Percentiles rank a stretch among this genome's conserved stretches.
These are phyloP conservation scores for Symmetrospora coprosmae DNA, from an alignment of 768 basidiomycete genomes.

Conservation along the genomic window DNA sequence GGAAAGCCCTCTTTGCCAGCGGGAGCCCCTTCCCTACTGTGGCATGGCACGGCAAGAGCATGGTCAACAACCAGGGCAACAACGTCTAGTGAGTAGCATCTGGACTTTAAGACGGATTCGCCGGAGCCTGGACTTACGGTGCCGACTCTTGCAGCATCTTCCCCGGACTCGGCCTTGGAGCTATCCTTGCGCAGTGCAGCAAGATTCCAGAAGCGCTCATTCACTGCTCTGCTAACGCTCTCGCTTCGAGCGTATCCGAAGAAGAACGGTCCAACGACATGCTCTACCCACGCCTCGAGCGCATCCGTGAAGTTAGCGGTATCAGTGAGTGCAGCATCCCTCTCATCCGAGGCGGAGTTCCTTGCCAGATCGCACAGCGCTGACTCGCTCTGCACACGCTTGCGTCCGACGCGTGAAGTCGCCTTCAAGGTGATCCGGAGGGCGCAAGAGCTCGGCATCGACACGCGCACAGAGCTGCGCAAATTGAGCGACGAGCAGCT, in stretches of 20 bases:
- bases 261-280: constrained; percentile 56
- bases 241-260: constrained; percentile 55
- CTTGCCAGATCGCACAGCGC: too few species aligned
- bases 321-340: constrained; percentile 54
- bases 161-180: constrained; percentile 46
- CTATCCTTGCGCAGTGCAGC: constrained; percentile 55
- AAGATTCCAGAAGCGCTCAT: constrained; percentile 75
- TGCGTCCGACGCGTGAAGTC: background rate
- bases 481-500: constrained; percentile 24
- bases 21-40: constrained; percentile 70
- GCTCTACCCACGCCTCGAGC: constrained; percentile 67
- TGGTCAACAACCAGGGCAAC: constrained; percentile 79
- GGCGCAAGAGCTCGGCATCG: constrained; percentile 26
- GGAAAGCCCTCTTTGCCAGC: constrained; percentile 56
- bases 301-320: constrained; percentile 69
- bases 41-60: constrained; percentile 44
- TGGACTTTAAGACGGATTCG: constrained; percentile 33
- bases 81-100: constrained; percentile 72
- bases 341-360: too few species aligned
- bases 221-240: constrained; percentile 67
- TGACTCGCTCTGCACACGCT: constrained; percentile 66
- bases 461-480: constrained; percentile 26
- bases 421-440: constrained; percentile 2
- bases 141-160: constrained; percentile 32
- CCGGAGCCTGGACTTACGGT: background rate